Evolutionary conservation across 257 asterid species (phyloP), one percentile per base, ranked within the genome.

Genomic region (Anisodus tanguticus): DNA sequence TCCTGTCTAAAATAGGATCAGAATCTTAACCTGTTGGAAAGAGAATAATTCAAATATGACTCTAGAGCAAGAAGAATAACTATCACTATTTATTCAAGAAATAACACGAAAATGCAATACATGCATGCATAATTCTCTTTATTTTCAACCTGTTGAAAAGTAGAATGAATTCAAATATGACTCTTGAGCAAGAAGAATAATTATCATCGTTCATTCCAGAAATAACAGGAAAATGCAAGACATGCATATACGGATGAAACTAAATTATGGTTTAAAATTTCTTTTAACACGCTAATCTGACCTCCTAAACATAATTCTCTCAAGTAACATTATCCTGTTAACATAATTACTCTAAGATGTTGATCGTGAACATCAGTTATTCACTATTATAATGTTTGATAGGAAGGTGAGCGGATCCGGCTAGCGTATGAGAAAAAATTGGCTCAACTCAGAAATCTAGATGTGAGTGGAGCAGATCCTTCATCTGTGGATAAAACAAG

Each of bases 351-450:
- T 51, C 81, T 53, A 53, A 53, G 49, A 53, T 77, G 82, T 53
- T 31, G 62, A 71, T 77, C 4, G 47, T 77, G 82, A 35, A 54
- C 49, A 77, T 53, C 31, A 51, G 82, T 77, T 31, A 26, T 49
- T 76, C 8, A 77, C 9, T 53, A 35, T 53, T 53, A 77, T 53
- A 15, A 31, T 31, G 35, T 53, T 53, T 17, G 12, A 77, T 15
- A 94, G 98, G 97, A 93, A 47, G 97, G 98, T 47, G 98, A 93
- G 88, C 95, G 98, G 37, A 87, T 92, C 49, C 90, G 98, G 35
- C 84, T 87, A 81, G 97, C 97, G 7, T 96, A 92, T 82, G 99
- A 96, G 87, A 96, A 92, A 97, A 96, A 96, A 84, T 90, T 92
- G 79, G 66, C 90, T 63, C 99, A 92, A 67, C 92, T 96, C 59